A percentile compares a stretch with the other conserved stretches of the same genome.
Evolutionary conservation across 805 yeast species (phyloP).

Genomic region (Lipomyces sp.): DNA sequence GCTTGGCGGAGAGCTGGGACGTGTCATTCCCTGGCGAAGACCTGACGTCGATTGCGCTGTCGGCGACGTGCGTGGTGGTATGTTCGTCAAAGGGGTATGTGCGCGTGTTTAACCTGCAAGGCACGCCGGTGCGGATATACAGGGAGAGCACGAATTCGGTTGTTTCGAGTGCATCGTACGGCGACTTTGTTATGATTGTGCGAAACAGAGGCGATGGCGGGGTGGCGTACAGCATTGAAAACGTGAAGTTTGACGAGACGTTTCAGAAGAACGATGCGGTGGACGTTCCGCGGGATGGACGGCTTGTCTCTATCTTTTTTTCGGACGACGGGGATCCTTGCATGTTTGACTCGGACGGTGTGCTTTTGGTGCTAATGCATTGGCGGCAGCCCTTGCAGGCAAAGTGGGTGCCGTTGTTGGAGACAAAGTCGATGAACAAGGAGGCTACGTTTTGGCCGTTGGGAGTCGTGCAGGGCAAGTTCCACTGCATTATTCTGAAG

Average conservation of each 20-base stretch:
- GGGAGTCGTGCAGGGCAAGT: slow-evolving; percentile 61
- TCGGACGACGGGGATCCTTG: slow-evolving; percentile 89
- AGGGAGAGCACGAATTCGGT: slow-evolving; percentile 67
- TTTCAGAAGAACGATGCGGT: slow-evolving; percentile 37
- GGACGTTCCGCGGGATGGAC: slow-evolving; percentile 39
- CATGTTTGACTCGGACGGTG: slow-evolving; percentile 73
- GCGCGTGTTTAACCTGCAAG: slow-evolving; percentile 66
- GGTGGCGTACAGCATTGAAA: slow-evolving; percentile 49
- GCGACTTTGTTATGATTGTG: slow-evolving; percentile 54
- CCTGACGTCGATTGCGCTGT: slow-evolving; percentile 67
- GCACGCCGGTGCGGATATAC: slow-evolving; percentile 60
- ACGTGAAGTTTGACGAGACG: slow-evolving; percentile 43
- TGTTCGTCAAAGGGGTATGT: slow-evolving; percentile 77
- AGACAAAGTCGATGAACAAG: slow-evolving; percentile 48
- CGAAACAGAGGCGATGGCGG: slow-evolving; percentile 38
- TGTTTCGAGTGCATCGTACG: slow-evolving; percentile 64
- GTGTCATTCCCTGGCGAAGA: slow-evolving; percentile 36
- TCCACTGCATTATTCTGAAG: slow-evolving; percentile 64
- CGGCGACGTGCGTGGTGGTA: slow-evolving; percentile 56
- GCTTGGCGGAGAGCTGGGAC: slow-evolving; percentile 64
- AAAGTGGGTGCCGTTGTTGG: slow-evolving; percentile 82
- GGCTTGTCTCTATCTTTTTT: slow-evolving; percentile 71
- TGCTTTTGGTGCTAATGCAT: slow-evolving; percentile 62
- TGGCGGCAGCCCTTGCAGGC: slow-evolving; percentile 80
- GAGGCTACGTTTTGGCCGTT: slow-evolving; percentile 82